A percentile compares a stretch with the other conserved stretches of the same genome.
Evolutionary conservation across 2,329 filamentous ascomycete genomes (phyloP).

Genomic region (Orbilia brochopaga): DNA sequence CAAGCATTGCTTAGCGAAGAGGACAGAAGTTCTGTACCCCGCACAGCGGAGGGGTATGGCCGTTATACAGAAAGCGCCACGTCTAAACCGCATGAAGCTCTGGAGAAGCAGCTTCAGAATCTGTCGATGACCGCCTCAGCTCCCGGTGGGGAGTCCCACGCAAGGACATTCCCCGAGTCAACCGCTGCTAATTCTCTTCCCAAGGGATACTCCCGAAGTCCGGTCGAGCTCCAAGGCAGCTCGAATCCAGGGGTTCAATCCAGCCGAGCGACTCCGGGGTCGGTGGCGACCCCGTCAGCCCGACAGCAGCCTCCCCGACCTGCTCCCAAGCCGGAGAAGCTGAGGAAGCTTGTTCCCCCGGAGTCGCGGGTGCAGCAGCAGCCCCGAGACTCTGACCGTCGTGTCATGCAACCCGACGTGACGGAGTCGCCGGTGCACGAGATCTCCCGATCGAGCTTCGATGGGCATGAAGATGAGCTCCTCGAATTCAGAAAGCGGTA

Average conservation of each 20-base stretch:
- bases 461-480: slow-evolving; percentile 42
- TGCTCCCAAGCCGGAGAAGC: slow-evolving; percentile 40
- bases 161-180: slow-evolving; percentile 48
- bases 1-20: slow-evolving; percentile 83
- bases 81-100: slow-evolving; percentile 55
- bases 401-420: slow-evolving; percentile 26
- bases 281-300: neutral
- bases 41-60: slow-evolving; percentile 88
- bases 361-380: slow-evolving; percentile 21
- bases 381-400: slow-evolving; percentile 23
- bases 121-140: slow-evolving; percentile 51
- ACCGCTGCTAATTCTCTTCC: slow-evolving; percentile 52
- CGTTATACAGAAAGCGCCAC: slow-evolving; percentile 70
- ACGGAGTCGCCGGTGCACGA: slow-evolving; percentile 41
- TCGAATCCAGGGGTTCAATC: slow-evolving; percentile 2
- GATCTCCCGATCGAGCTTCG: slow-evolving; percentile 9
- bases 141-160: slow-evolving; percentile 51
- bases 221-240: slow-evolving; percentile 17
- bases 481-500: slow-evolving; percentile 42
- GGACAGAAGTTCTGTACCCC: slow-evolving; percentile 66
- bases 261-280: neutral
- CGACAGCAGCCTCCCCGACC: slow-evolving; percentile 38
- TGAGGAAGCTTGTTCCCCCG: slow-evolving; percentile 26
- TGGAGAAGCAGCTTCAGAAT: slow-evolving; percentile 58
- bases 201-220: slow-evolving; percentile 47